A percentile compares a stretch with the other conserved stretches of the same genome.
phyloP scores from a whole-genome alignment of 169 alveolate genomes.

The Eimeria tenella region DNA sequence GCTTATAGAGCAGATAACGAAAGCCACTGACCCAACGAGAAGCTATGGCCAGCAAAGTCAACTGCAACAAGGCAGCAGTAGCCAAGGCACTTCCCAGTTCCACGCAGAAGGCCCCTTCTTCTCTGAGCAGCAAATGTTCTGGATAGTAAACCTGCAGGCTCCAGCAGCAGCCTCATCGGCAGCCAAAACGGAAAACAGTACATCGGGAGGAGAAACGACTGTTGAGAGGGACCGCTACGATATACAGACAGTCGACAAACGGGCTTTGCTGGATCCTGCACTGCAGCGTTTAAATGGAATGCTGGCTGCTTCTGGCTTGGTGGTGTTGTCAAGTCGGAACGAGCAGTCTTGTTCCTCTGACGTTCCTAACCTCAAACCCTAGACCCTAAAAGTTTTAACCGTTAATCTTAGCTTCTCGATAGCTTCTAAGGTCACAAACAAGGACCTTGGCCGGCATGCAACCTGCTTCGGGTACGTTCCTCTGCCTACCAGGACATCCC shows the following conservation, averaged over 20 bases:
- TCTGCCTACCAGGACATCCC: no score
- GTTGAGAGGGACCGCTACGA: not conserved
- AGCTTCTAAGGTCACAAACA: no score
- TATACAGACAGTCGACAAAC: not conserved
- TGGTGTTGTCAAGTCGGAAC: not conserved
- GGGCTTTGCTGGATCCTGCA: not conserved
- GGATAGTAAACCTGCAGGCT: slow-evolving; percentile 24
- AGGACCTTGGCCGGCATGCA: no score
- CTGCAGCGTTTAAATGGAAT: not conserved
- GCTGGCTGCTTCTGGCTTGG: not conserved
- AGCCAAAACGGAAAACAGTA: not conserved
- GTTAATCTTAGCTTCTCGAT: no score
- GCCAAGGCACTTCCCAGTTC: not conserved
- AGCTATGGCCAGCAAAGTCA: slow-evolving; percentile 13
- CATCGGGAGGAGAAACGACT: not conserved
- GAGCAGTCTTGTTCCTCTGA: no score
- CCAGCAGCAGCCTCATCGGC: slow-evolving; percentile 28
- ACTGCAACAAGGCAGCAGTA: not conserved
- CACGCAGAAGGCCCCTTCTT: slow-evolving; percentile 34
- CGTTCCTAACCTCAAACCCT: no score
- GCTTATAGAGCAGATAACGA: slow-evolving; percentile 42
- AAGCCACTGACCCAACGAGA: not conserved
- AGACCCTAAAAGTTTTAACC: no score
- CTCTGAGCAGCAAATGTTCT: slow-evolving; percentile 6
- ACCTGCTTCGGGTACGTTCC: no score